A percentile compares a stretch with the other conserved stretches of the same genome.
phyloP scores from a whole-genome alignment of 192 early-diverging fungal genomes.

The Umbelopsis vinacea region DNA sequence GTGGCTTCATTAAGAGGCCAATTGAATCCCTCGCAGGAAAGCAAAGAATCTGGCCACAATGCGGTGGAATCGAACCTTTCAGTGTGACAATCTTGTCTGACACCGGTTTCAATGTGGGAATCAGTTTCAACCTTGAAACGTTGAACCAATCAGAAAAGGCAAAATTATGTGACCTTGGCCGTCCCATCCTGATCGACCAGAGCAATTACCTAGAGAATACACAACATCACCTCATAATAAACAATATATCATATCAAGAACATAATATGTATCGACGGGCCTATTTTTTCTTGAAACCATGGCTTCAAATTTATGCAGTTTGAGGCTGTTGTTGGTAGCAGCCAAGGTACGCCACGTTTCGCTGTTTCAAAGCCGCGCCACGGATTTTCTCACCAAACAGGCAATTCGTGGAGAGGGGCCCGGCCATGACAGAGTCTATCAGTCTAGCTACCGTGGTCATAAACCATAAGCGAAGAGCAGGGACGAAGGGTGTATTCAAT shows the following conservation, averaged over 20 bases:
- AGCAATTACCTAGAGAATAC: too few relatives aligned
- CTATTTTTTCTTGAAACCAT: too few relatives aligned
- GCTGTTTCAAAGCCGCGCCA: slow-evolving; percentile 1
- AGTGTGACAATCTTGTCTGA: not conserved
- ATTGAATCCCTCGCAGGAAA: not conserved
- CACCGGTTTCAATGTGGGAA: slow-evolving; percentile 1
- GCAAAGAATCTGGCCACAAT: not conserved
- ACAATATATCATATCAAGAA: too few relatives aligned
- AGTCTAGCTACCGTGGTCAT: too few relatives aligned
- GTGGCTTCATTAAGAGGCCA: not conserved
- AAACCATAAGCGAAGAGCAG: not conserved
- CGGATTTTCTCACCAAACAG: not conserved
- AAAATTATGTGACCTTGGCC: too few relatives aligned
- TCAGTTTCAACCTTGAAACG: not conserved
- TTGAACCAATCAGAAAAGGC: not conserved
- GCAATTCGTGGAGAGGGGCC: not conserved
- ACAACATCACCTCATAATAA: too few relatives aligned
- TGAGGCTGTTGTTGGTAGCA: too few relatives aligned
- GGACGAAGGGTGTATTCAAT: not conserved
- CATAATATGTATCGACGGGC: too few relatives aligned
- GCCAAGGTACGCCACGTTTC: not conserved
- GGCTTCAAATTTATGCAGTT: too few relatives aligned
- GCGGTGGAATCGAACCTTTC: not conserved
- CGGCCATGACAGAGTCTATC: too few relatives aligned
- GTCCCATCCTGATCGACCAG: too few relatives aligned